phyloP scores from a whole-genome alignment of 2,329 filamentous ascomycete species.

The Penicillium psychrosexuale region DNA sequence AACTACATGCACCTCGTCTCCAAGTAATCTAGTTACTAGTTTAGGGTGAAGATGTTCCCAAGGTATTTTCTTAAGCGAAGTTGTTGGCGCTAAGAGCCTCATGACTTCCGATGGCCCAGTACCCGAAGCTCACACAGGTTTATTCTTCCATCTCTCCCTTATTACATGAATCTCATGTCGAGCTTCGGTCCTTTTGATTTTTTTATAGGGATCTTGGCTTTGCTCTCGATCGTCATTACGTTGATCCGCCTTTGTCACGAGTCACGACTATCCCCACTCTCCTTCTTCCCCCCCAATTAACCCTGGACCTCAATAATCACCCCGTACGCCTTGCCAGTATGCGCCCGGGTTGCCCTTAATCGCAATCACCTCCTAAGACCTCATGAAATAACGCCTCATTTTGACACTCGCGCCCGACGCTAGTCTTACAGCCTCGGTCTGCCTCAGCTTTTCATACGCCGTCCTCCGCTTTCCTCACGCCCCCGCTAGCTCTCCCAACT shows the following conservation, averaged over 20 bases:
- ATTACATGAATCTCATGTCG: background rate
- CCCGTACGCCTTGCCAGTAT: constrained; percentile 5
- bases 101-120: background rate
- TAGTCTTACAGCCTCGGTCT: background rate
- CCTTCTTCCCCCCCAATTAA: constrained; percentile 2
- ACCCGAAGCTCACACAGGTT: background rate
- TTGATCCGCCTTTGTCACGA: constrained; percentile 12
- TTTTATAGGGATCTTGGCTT: background rate
- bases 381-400: constrained; percentile 1
- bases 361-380: background rate
- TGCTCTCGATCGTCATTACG: constrained; percentile 7
- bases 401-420: background rate
- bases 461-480: background rate
- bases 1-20: background rate
- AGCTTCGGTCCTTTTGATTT: background rate
- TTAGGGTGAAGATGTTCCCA: background rate
- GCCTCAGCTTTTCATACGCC: background rate
- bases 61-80: background rate
- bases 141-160: background rate
- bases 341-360: constrained; percentile 1
- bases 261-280: constrained; percentile 9
- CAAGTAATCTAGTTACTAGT: background rate
- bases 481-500: constrained; percentile 3
- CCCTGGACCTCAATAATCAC: constrained; percentile 6
- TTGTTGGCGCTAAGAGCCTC: background rate